Conservation (phyloP, 495 filamentous ascomycete genomes). For the Hypoxylon subgilvum region DNA sequence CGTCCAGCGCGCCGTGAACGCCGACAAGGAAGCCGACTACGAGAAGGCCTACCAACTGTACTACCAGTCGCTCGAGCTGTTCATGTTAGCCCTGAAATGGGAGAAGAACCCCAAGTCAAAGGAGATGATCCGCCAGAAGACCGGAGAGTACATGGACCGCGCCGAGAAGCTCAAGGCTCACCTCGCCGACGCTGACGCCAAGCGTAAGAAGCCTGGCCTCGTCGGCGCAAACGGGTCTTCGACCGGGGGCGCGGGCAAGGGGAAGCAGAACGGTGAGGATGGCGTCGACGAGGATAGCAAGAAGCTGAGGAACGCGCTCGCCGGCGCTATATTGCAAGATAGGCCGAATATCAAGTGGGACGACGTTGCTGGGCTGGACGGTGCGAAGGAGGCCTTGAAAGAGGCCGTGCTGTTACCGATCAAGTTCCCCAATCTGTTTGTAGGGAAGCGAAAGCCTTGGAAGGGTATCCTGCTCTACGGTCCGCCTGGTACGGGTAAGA, state of each 20-base stretch:
- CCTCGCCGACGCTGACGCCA: constrained; percentile 75
- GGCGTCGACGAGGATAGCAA: constrained; percentile 86
- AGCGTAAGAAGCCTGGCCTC: constrained; percentile 73
- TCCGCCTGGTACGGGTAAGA: constrained; percentile 95
- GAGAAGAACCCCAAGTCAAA: constrained; percentile 97
- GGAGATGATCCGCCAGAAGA: constrained; percentile 93
- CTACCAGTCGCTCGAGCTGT: constrained; percentile 90
- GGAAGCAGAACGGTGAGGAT: constrained; percentile 55
- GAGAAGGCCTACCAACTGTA: constrained; percentile 95
- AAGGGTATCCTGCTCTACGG: constrained; percentile 97
- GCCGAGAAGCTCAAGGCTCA: constrained; percentile 96
- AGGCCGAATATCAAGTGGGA: constrained; percentile 97
- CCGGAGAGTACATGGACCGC: constrained; percentile 95
- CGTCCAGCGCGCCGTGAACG: constrained; percentile 96
- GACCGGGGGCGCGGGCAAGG: constrained; percentile 66
- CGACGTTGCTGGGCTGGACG: constrained; percentile 95
- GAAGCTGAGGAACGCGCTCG: constrained; percentile 87
- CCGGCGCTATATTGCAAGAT: constrained; percentile 91
- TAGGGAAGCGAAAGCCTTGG: constrained; percentile 97
- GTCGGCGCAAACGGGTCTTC: constrained; percentile 86
- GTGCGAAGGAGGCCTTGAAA: constrained; percentile 94
- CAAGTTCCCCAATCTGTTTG: constrained; percentile 96
- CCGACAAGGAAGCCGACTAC: constrained; percentile 93
- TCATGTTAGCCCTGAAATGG: constrained; percentile 97
- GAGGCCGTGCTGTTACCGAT: constrained; percentile 97